A percentile compares a stretch with the other conserved stretches of the same genome.
Evolutionary conservation across 1,284 basidiomycete species (phyloP).

Genomic region (Rhodotorula mucilaginosa): DNA sequence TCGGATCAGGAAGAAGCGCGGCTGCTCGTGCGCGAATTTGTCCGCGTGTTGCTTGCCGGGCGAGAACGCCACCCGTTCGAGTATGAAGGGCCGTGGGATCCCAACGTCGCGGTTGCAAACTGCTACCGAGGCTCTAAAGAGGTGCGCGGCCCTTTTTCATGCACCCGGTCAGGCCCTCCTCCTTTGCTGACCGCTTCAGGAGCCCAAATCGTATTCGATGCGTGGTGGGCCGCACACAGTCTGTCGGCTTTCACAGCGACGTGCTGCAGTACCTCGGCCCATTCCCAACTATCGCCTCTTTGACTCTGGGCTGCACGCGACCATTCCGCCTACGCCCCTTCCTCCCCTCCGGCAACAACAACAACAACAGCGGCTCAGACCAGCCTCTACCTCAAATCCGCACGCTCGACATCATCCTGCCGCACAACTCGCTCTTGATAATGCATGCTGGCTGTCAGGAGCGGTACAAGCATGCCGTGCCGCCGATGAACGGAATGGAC

Average conservation of each 20-base stretch:
- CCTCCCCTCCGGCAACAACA: conserved; percentile 12
- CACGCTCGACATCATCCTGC: conserved; percentile 77
- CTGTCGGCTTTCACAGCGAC: conserved; percentile 78
- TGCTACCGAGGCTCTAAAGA: conserved; percentile 80
- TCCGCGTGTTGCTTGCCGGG: conserved; percentile 68
- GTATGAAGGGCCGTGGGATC: conserved; percentile 69
- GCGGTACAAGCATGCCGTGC: conserved; percentile 64
- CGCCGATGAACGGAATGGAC: conserved; percentile 39
- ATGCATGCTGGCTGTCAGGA: conserved; percentile 93
- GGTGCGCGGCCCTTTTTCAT: conserved; percentile 12
- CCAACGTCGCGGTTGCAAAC: conserved; percentile 88
- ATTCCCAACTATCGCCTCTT: conserved; percentile 84
- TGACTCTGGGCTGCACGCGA: conserved; percentile 70
- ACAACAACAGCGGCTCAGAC: conserved; percentile 45
- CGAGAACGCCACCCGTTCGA: conserved; percentile 66
- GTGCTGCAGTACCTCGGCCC: conserved; percentile 70
- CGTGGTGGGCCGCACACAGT: background rate
- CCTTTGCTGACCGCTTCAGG: background rate
- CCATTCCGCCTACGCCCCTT: conserved; percentile 39
- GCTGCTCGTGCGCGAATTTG: conserved; percentile 66
- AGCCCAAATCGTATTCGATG: background rate
- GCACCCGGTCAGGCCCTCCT: background rate
- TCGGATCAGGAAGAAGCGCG: conserved; percentile 75
- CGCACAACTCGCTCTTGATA: conserved; percentile 84
- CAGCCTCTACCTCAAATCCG: conserved; percentile 6